Base-by-base conservation (phyloP, 768 basidiomycete species). In the Mrakia blollopis region DNA sequence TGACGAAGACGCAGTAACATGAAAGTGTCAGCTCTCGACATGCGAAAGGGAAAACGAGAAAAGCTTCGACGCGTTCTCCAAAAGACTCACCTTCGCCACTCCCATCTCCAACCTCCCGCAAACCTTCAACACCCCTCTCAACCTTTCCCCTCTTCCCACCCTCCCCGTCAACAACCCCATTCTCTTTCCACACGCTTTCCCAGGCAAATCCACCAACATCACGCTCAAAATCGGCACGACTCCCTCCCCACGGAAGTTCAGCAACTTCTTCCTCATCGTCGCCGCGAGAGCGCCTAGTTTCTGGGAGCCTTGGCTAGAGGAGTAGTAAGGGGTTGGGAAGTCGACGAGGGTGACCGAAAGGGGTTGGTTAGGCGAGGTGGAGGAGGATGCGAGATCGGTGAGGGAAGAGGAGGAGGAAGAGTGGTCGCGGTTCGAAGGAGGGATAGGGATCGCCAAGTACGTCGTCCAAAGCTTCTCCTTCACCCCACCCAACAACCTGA, bases 51-150 rank as follows among this genome's bases (percentile, higher is more conserved):
- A 9, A 37, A 7, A 21, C 10, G 41, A 73, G 79, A 41, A 72
- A 13, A 44, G 14, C 1, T 14, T 44, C 25, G 81, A 2, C 47
- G 47, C 47, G 47, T 50, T 21, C 47, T n/a, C n/a, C n/a, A n/a
- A n/a, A 35, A 14, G 9, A 79, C 88, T 72, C 79, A 92, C 91
- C 57, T 87, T 86, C 25, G 90, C 90, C 35, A 91, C 86, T 52
- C 89, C 89, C 81, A 91, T 89, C 68, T 89, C 87, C n/a, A 94
- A 83, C n/a, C 85, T 86, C 44, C 91, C 89, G 72, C 88, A 89
- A 80, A 92, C 90, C 78, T 90, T 88, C n/a, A 94, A 84, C 8
- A 94, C 87, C 77, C 92, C 91, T 61, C 88, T 86, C 39, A 94
- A 82, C 0, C 88, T 90, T 76, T 78, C 77, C 0, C 91, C 83